These are phyloP conservation scores for Ustilago esculenta DNA, from an alignment of 1,284 basidiomycete genomes.

Conservation along the genomic window DNA sequence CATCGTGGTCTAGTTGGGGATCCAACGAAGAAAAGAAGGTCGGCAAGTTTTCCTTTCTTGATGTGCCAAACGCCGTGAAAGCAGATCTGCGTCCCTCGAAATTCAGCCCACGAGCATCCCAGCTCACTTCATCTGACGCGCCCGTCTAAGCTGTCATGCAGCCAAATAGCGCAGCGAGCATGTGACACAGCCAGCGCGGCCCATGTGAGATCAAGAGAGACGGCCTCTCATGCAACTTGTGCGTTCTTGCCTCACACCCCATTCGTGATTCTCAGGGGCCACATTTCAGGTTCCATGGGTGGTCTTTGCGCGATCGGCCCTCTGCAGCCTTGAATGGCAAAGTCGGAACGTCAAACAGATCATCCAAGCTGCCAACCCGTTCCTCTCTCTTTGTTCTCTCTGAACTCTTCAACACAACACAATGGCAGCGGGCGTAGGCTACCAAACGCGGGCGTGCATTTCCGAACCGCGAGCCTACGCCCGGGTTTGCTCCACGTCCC, in stretches of 20 bases:
- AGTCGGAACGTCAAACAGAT: slow-evolving; percentile 2
- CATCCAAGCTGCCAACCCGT: too few species aligned
- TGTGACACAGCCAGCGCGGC: too few species aligned
- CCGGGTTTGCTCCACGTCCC: too few species aligned
- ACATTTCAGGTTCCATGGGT: too few species aligned
- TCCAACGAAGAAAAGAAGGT: slow-evolving; percentile 6
- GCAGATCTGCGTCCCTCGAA: too few species aligned
- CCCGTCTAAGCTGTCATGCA: too few species aligned
- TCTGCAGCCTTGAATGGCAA: slow-evolving; percentile 7
- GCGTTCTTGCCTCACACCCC: background rate
- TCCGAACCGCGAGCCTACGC: background rate
- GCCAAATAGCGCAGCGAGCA: too few species aligned
- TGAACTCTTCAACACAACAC: background rate
- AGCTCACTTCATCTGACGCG: too few species aligned
- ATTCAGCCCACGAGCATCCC: too few species aligned
- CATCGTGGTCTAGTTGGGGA: slow-evolving; percentile 3
- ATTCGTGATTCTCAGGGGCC: too few species aligned
- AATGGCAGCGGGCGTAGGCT: background rate
- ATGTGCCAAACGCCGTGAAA: background rate
- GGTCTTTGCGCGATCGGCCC: slow-evolving; percentile 25
- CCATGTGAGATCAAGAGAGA: too few species aligned
- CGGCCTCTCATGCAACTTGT: slow-evolving; percentile 1
- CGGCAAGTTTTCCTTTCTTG: background rate
- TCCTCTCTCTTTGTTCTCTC: background rate
- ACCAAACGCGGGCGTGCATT: slow-evolving; percentile 7